Conservation (phyloP, 1,284 basidiomycete genomes). For the Rhodotorula sp. region DNA sequence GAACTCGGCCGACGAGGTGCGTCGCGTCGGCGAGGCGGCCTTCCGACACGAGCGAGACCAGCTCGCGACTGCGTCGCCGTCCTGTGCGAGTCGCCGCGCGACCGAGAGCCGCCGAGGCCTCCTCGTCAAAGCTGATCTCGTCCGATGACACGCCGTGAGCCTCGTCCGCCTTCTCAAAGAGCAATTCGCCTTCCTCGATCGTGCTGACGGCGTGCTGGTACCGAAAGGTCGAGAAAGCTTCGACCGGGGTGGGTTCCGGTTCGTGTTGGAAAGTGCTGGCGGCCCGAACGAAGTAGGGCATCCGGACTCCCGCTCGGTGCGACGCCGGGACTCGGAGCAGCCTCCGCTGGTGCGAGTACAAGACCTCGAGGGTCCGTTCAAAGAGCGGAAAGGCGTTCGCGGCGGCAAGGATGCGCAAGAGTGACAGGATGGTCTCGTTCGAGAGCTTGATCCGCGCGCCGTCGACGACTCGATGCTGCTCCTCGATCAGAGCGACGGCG, state of each 20-base stretch:
- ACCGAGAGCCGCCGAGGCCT: background rate
- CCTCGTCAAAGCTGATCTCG: background rate
- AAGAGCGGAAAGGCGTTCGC: constrained; percentile 20
- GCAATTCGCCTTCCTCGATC: constrained; percentile 14
- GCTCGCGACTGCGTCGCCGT: background rate
- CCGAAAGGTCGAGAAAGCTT: constrained; percentile 23
- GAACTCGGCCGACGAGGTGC: background rate
- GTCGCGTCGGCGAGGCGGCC: background rate
- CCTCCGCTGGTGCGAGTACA: background rate
- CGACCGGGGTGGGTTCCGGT: background rate
- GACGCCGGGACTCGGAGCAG: constrained; percentile 6
- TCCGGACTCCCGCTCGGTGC: background rate
- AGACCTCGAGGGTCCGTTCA: background rate
- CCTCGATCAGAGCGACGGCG: constrained; percentile 6
- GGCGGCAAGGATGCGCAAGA: background rate
- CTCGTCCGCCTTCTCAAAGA: background rate
- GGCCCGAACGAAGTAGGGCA: constrained; percentile 14
- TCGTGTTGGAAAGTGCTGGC: background rate
- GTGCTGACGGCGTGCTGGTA: constrained; percentile 13
- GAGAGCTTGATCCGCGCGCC: background rate
- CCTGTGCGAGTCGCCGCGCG: background rate
- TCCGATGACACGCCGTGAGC: no score
- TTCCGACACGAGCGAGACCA: no score
- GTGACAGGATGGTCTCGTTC: background rate
- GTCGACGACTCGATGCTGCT: background rate